These are phyloP conservation scores for Dichomitus squalens DNA, from an alignment of 1,284 basidiomycete genomes.

Conservation along the genomic window DNA sequence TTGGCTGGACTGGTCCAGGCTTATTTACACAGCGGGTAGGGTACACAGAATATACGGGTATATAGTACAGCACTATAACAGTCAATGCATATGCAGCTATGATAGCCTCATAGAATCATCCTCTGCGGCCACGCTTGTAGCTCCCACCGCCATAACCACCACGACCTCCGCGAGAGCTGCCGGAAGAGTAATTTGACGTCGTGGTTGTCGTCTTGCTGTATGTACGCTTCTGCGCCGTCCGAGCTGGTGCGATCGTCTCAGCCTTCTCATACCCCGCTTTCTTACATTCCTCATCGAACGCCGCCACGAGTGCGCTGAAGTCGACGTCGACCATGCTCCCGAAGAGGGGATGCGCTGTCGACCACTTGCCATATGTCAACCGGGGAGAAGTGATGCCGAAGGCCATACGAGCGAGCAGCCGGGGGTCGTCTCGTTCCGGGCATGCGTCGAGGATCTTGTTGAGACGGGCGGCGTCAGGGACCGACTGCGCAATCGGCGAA, in stretches of 20 bases:
- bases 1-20: background rate
- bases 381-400: conserved; percentile 52
- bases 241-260: conserved; percentile 7
- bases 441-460: conserved; percentile 45
- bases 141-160: conserved; percentile 10
- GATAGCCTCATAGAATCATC: conserved; percentile 10
- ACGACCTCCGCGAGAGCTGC: conserved; percentile 14
- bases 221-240: conserved; percentile 30
- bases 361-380: conserved; percentile 43
- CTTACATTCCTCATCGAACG: conserved; percentile 44
- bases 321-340: conserved; percentile 44
- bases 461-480: conserved; percentile 37
- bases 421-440: conserved; percentile 51
- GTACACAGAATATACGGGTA: conserved; percentile 2
- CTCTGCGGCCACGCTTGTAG: conserved; percentile 19
- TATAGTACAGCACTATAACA: conserved; percentile 7
- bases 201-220: conserved; percentile 24
- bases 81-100: background rate
- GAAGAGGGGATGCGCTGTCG: conserved; percentile 41
- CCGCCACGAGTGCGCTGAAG: conserved; percentile 39
- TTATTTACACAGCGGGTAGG: background rate
- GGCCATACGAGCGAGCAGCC: conserved; percentile 50
- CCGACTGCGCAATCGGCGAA: conserved; percentile 28
- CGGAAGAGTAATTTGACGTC: background rate
- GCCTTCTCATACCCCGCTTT: conserved; percentile 36